Conservation (phyloP, 257 asterid genomes). For the Salvia rosmarinus region DNA sequence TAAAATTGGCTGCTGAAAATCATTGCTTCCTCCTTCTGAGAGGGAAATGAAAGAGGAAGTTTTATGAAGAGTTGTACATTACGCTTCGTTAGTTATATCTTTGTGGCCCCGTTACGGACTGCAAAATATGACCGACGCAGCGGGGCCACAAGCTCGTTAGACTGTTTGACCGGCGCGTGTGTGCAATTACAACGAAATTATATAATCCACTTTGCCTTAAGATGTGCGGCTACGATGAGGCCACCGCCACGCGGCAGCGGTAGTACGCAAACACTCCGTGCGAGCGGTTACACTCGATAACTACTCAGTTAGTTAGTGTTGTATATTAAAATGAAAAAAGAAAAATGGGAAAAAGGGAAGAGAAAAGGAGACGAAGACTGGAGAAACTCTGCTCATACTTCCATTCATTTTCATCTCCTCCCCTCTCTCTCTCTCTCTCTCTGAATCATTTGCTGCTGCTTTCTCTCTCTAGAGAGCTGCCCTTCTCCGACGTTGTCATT, state of each 20-base stretch:
- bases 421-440: constrained; percentile 25
- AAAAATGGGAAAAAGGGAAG: background rate
- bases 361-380: constrained; percentile 34
- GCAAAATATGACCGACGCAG: background rate
- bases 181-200: too few relatives aligned
- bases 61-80: background rate
- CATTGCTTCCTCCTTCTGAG: background rate
- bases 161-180: background rate
- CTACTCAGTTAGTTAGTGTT: background rate
- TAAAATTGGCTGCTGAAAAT: background rate
- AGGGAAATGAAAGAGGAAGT: background rate
- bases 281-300: background rate
- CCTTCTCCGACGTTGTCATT: constrained; percentile 36
- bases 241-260: background rate
- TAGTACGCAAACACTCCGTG: background rate
- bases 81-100: background rate
- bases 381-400: constrained; percentile 27
- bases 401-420: constrained; percentile 24
- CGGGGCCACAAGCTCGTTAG: background rate
- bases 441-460: constrained; percentile 14
- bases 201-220: background rate
- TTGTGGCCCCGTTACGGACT: background rate
- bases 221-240: background rate
- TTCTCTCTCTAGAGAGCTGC: constrained; percentile 37
- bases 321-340: background rate